phyloP scores from a whole-genome alignment of 345 rosid genomes.

The Lepidium aucheri region DNA sequence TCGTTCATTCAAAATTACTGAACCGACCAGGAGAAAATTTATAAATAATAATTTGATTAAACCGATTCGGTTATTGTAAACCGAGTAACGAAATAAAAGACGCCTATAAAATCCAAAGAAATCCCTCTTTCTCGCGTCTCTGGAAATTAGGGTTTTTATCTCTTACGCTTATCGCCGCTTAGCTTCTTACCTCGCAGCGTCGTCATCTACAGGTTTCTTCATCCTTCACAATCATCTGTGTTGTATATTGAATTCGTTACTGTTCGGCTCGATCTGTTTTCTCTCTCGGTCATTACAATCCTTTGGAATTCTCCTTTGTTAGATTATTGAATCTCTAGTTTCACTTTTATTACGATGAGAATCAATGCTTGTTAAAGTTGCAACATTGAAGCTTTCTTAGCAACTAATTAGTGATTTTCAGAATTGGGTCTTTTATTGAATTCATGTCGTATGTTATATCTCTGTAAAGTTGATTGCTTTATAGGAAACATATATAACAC shows the following conservation, averaged over 20 bases:
- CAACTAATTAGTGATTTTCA: background rate
- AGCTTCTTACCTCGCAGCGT: background rate
- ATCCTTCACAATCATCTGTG: background rate
- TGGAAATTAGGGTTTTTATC: constrained; percentile 9
- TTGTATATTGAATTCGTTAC: background rate
- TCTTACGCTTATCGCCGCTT: constrained; percentile 2
- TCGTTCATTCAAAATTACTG: no score
- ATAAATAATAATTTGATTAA: no score
- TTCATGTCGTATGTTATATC: background rate
- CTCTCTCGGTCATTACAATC: background rate
- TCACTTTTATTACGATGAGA: background rate
- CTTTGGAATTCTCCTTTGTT: background rate
- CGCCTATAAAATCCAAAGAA: background rate
- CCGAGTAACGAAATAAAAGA: background rate
- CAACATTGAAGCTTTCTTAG: background rate
- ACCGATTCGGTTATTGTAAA: background rate
- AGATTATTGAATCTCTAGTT: background rate
- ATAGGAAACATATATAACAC: background rate
- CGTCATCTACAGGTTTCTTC: constrained; percentile 3
- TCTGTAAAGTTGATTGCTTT: background rate
- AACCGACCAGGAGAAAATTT: no score
- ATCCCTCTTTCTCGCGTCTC: background rate
- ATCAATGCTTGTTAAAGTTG: background rate
- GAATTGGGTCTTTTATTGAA: background rate
- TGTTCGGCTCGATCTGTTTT: background rate